Evolutionary conservation across 768 basidiomycete species (phyloP), one percentile per base, ranked within the genome.

Genomic region (Russula sp.): DNA sequence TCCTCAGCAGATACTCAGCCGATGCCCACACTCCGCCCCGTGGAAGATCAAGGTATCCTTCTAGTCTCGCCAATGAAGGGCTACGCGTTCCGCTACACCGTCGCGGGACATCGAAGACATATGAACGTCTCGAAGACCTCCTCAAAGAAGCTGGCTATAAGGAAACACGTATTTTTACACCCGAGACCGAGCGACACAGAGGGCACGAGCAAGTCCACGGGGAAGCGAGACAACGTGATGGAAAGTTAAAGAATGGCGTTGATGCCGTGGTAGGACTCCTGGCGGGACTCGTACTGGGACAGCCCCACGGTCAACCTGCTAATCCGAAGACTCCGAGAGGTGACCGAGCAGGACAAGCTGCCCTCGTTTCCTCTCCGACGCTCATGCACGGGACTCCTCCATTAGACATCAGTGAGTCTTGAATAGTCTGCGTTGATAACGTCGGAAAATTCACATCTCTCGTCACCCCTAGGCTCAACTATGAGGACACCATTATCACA

Each of bases 131-230:
- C 22, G 94, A 94, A 68, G 91, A 94, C 75, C 79, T 97, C 20
- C 80, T 97, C 30, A 80, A 84, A 56, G 89, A 93, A 73, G 92
- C 92, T 1, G 94, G 94, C 2, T 95, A 94, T 79, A 93, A 92
- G 73, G 94, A 96, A 72, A 94, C 92, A 3, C 83, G 93, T 49
- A 81, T 97, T 13, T 90, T 91, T 70, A 94, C 94, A 0, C 93
- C 94, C 9, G 91, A 94, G 74, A 78, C 81, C 5, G 90, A 92
- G 64, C 80, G 82, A 44, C 62, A 57, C 61, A 65, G 64, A 71
- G 72, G 57, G 70, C 10, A 74, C 69, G 59, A 76, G n/a, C 66
- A 52, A 40, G 36, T n/a, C 30, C 52, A 7, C 11, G 54, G 18
- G 30, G 52, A 63, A 34, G 59, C 30, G 51, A 60, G 44, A 40